A percentile compares a stretch with the other conserved stretches of the same genome.
Evolutionary conservation across 1,284 basidiomycete genomes (phyloP).

Genomic region (Phaffia rhodozyma): DNA sequence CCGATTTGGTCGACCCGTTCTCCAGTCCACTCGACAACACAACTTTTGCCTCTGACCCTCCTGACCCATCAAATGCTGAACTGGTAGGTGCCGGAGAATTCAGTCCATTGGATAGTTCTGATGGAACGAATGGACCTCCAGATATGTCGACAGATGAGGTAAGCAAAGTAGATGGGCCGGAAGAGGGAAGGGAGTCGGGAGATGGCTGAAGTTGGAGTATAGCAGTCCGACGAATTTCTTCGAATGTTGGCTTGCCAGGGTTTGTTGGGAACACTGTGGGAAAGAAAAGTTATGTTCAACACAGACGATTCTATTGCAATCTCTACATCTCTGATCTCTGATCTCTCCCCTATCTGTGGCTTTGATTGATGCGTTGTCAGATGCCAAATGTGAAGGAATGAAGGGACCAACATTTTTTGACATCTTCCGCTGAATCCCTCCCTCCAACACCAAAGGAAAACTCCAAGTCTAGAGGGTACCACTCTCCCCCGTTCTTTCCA

Average conservation of each 20-base stretch:
- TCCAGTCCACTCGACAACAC: not conserved
- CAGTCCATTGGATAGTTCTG: not conserved
- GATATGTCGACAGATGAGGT: no score
- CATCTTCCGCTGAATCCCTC: conserved; percentile 18
- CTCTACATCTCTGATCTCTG: no score
- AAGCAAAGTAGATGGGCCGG: no score
- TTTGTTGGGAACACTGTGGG: conserved; percentile 22
- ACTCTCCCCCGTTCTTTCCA: conserved; percentile 28
- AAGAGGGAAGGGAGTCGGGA: no score
- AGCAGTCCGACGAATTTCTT: conserved; percentile 26
- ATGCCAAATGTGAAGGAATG: not conserved
- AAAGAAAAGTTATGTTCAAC: not conserved
- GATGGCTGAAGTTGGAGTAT: conserved; percentile 48
- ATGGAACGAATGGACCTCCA: no score
- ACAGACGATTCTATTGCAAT: not conserved
- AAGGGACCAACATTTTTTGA: conserved; percentile 13
- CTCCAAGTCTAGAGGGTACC: conserved; percentile 68
- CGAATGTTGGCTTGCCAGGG: conserved; percentile 25
- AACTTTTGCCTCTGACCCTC: not conserved
- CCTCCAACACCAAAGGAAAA: conserved; percentile 64
- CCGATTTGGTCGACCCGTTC: not conserved
- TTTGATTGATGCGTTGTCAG: no score
- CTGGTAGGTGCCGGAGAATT: not conserved
- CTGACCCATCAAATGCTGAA: not conserved
- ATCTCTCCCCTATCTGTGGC: no score